These are phyloP conservation scores for Raffaelea ambrosiae DNA, from an alignment of 2,329 filamentous ascomycete species.

Conservation along the genomic window DNA sequence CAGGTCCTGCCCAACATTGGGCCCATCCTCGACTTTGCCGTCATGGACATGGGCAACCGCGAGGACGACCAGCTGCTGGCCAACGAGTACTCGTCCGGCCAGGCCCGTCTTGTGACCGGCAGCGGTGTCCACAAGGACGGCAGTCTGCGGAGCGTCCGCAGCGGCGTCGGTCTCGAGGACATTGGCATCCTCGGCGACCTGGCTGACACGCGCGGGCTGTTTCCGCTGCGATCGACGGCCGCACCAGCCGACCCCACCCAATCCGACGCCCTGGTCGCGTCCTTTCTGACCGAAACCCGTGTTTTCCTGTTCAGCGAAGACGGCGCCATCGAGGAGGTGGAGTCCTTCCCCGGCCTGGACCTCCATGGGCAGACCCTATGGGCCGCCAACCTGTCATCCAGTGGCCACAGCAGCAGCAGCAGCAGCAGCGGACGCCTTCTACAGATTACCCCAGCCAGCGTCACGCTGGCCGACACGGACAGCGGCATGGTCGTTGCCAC, in stretches of 20 bases:
- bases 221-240: constrained; percentile 49
- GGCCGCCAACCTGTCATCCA: constrained; percentile 54
- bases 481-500: constrained; percentile 43
- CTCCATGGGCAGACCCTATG: constrained; percentile 66
- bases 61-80: constrained; percentile 65
- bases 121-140: constrained; percentile 88
- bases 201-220: constrained; percentile 63
- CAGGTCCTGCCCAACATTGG: constrained; percentile 79
- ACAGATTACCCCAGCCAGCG: constrained; percentile 63
- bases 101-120: constrained; percentile 86
- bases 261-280: constrained; percentile 67
- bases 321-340: constrained; percentile 79
- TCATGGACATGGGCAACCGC: constrained; percentile 92
- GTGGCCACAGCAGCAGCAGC: not conserved
- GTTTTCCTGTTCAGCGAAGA: constrained; percentile 67
- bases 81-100: constrained; percentile 89
- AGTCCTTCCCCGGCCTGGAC: constrained; percentile 62
- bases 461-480: constrained; percentile 54
- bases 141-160: constrained; percentile 80
- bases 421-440: constrained; percentile 42
- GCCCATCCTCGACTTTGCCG: constrained; percentile 81
- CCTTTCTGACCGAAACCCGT: constrained; percentile 75
- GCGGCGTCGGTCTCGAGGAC: constrained; percentile 87
- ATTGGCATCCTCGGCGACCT: constrained; percentile 75
- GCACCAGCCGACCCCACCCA: constrained; percentile 16